Conservation (phyloP, 2,329 filamentous ascomycete genomes). For the Paraphaeosphaeria sporulosa region DNA sequence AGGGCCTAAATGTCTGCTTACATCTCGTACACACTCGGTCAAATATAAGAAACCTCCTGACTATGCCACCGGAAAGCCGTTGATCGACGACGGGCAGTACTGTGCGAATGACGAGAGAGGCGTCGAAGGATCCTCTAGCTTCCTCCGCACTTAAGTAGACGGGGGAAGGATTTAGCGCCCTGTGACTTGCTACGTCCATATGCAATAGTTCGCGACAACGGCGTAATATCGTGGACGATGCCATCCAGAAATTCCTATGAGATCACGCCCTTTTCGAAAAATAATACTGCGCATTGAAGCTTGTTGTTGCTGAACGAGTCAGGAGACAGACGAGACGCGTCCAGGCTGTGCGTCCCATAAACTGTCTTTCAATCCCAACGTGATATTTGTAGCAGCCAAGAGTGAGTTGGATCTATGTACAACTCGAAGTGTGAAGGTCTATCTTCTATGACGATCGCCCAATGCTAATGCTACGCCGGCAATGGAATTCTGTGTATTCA, state of each 20-base stretch:
- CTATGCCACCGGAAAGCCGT: background rate
- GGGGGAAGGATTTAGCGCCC: background rate
- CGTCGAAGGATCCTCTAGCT: background rate
- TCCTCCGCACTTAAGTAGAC: background rate
- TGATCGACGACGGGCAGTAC: background rate
- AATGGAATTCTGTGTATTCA: background rate
- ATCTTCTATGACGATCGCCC: background rate
- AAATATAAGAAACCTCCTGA: background rate
- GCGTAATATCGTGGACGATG: no score
- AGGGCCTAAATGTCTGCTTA: background rate
- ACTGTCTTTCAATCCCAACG: background rate
- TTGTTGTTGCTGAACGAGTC: no score
- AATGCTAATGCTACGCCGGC: background rate
- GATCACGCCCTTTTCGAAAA: no score
- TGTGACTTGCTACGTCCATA: no score
- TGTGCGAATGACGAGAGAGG: background rate
- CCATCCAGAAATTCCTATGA: no score
- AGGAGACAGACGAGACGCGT: background rate
- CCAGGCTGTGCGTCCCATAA: background rate
- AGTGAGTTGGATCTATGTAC: no score
- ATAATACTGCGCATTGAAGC: no score
- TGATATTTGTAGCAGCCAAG: no score
- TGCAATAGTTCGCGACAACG: no score
- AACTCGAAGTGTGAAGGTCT: background rate
- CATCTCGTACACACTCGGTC: background rate